A percentile compares a stretch with the other conserved stretches of the same genome.
These are phyloP conservation scores for Diplogelasinospora grovesii DNA, from an alignment of 495 filamentous ascomycete genomes.

Conservation along the genomic window DNA sequence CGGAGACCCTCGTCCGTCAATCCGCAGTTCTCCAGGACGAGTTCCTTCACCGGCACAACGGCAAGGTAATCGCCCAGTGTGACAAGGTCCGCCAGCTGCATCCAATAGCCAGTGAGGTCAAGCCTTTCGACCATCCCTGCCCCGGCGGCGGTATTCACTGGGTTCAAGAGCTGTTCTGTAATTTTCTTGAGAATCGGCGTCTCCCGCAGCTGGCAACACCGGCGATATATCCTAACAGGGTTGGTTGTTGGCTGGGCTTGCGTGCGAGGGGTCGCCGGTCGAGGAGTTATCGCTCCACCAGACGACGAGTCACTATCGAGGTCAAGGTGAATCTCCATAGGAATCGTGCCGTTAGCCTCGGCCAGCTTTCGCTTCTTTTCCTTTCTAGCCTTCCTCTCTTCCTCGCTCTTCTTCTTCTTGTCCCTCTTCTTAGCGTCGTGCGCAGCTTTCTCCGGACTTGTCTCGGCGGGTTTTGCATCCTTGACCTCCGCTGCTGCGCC, in stretches of 20 bases:
- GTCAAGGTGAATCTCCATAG: conserved; percentile 66
- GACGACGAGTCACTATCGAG: conserved; percentile 40
- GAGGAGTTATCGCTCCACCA: conserved; percentile 11
- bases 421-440: conserved; percentile 59
- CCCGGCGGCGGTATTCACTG: conserved; percentile 51
- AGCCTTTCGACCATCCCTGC: conserved; percentile 69
- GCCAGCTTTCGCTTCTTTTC: conserved; percentile 73
- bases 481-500: neutral
- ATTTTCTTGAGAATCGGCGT: conserved; percentile 84
- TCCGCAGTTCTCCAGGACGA: conserved; percentile 80
- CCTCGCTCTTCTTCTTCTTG: conserved; percentile 87
- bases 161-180: conserved; percentile 73
- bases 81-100: conserved; percentile 73
- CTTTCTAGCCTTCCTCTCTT: conserved; percentile 77
- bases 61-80: conserved; percentile 92
- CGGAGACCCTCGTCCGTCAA: conserved; percentile 80
- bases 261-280: conserved; percentile 38
- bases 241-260: conserved; percentile 75
- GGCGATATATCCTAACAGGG: conserved; percentile 84
- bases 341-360: conserved; percentile 73
- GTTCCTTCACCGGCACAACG: conserved; percentile 78
- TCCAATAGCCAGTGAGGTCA: conserved; percentile 75
- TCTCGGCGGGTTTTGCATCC: conserved; percentile 27
- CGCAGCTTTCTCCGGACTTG: conserved; percentile 8
- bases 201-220: conserved; percentile 90